Evolutionary conservation across 257 asterid genomes (phyloP).

Genomic region (Nicotiana otophora): DNA sequence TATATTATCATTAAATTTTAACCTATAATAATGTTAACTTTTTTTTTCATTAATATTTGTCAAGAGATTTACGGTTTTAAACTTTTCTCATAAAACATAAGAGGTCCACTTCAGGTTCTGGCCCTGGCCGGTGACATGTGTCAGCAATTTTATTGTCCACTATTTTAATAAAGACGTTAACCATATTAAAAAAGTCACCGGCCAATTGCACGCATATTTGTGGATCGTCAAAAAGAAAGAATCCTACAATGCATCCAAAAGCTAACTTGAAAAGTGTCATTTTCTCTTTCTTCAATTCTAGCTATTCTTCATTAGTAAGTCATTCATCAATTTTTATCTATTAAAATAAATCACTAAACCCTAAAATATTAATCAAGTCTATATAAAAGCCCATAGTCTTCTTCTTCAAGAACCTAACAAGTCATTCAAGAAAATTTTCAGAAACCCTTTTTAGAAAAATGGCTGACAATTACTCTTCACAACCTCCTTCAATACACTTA

Average conservation of each 20-base stretch:
- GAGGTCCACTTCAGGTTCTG: not conserved
- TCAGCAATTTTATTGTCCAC: not conserved
- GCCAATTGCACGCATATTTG: constrained; percentile 1
- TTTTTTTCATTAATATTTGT: no score
- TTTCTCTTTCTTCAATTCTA: not conserved
- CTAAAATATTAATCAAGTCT: not conserved
- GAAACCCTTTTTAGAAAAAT: constrained; percentile 7
- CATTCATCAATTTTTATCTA: not conserved
- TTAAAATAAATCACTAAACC: not conserved
- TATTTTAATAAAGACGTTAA: not conserved
- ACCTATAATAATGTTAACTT: no score
- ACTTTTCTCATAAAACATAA: not conserved
- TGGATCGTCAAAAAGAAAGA: constrained; percentile 5
- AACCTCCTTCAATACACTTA: constrained; percentile 46
- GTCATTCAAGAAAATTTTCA: not conserved
- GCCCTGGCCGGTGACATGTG: constrained; percentile 33
- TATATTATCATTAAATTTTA: no score
- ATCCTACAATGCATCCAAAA: constrained; percentile 18
- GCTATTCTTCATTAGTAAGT: constrained; percentile 1
- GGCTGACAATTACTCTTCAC: constrained; percentile 35
- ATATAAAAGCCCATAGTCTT: not conserved
- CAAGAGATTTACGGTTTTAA: no score
- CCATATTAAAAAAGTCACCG: constrained; percentile 16
- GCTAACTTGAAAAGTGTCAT: not conserved
- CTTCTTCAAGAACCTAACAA: not conserved